Percentiles rank a stretch among this genome's conserved stretches.
phyloP scores from a whole-genome alignment of 1,139 yeast genomes.

The Zygoascus hellenicus region DNA sequence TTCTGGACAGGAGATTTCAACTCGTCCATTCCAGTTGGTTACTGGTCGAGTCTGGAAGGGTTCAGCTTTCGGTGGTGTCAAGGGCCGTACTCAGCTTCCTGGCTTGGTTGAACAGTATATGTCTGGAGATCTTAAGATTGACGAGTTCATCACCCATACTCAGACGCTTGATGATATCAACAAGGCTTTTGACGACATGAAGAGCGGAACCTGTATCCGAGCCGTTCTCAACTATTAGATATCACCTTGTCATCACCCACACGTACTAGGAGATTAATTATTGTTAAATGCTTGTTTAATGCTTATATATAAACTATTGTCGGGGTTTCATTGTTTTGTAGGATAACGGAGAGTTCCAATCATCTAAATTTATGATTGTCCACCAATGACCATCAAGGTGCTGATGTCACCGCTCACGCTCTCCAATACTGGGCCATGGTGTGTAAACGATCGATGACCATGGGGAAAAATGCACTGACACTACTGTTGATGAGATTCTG shows the following conservation, averaged over 20 bases:
- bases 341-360: too few relatives aligned
- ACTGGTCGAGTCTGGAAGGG: conserved; percentile 99
- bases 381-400: too few relatives aligned
- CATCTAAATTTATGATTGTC: too few relatives aligned
- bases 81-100: conserved; percentile 95
- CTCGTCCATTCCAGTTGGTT: conserved; percentile 97
- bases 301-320: too few relatives aligned
- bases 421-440: conserved; percentile 98
- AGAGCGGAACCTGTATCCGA: conserved; percentile 87
- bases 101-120: conserved; percentile 82
- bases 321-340: too few relatives aligned
- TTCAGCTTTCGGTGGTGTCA: conserved; percentile 97
- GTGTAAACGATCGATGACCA: conserved; percentile 90
- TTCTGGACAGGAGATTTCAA: conserved; percentile 92
- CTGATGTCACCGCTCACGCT: conserved; percentile 41
- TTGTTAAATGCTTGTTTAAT: too few relatives aligned
- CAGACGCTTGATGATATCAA: conserved; percentile 73
- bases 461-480: conserved; percentile 88
- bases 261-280: too few relatives aligned
- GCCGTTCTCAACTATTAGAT: conserved; percentile 52
- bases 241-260: too few relatives aligned
- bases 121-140: conserved; percentile 80
- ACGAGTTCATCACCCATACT: conserved; percentile 91
- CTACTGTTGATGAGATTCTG: conserved; percentile 90
- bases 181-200: conserved; percentile 91